Evolutionary conservation across 2,329 filamentous ascomycete genomes (phyloP), one percentile per base, ranked within the genome.

Genomic region (Penicillium nordicum): DNA sequence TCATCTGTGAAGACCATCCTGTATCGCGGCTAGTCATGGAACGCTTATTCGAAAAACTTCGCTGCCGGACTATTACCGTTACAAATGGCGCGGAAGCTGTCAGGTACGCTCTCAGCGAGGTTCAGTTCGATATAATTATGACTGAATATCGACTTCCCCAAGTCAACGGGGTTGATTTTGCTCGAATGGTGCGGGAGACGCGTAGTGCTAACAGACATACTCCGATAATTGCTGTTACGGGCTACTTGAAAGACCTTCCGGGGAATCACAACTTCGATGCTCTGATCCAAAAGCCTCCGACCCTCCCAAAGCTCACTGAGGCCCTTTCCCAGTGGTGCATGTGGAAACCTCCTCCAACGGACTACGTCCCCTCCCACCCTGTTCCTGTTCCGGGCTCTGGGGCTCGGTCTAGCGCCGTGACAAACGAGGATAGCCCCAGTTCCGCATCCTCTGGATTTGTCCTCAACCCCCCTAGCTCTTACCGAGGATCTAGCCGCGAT

Each of bases 1-100:
- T 99, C 50, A 96, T 99, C 50, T 97, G 94, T 71, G 94, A 99
- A 76, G 94, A 99, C 68, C 94, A 99, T 72, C 94, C 94, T 0
- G 93, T 99, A 4, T 96, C 94, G 6, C 85, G 93, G 23, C 87
- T 99, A 79, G 93, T 99, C n/a, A 97, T 99, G 93, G 94, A 99
- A 71, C 94, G 96, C 67, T 79, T 99, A 8, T 82, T 99, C 50
- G 94, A 99, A 73, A 99, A 97, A 76, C 80, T 97, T 36, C 88
- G 91, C 36, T 99, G 94, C 68, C 89, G 94, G 41, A 97, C 93
- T 9, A 94, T 99, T 67, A 92, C 90, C 3, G 93, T 94, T 5
- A 83, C 88, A 3, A 96, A 92, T 65, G 94, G 94, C 0, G 88
- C 90, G 0, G 94, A 99, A 70, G 94, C 93, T 11, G 88, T 96